Conservation (phyloP, 257 asterid species). For the Handroanthus guayacan region DNA sequence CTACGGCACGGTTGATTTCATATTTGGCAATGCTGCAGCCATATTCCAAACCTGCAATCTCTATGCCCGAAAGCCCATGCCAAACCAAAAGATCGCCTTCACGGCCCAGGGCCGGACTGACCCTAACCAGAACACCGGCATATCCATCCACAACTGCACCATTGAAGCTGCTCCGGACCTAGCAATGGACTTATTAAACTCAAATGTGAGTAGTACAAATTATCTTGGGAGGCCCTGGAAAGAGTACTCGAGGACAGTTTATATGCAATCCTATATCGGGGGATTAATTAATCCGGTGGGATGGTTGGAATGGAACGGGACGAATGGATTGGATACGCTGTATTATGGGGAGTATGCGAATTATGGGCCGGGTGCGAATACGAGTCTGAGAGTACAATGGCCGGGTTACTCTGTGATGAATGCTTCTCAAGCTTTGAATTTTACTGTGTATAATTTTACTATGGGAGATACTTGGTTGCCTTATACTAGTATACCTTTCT, state of each 20-base stretch:
- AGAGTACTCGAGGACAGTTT: constrained; percentile 59
- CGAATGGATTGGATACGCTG: constrained; percentile 53
- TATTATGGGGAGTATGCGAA: constrained; percentile 67
- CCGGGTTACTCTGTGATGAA: constrained; percentile 51
- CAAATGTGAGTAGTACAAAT: neutral
- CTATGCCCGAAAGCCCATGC: constrained; percentile 13
- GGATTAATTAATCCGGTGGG: constrained; percentile 49
- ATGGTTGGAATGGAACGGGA: constrained; percentile 65
- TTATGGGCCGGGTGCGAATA: constrained; percentile 59
- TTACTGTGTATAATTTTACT: constrained; percentile 52
- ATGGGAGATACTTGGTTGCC: constrained; percentile 63
- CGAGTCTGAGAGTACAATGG: constrained; percentile 59
- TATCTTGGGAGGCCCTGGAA: constrained; percentile 81
- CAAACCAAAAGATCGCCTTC: constrained; percentile 31
- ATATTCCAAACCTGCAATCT: constrained; percentile 39
- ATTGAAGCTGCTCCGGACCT: neutral
- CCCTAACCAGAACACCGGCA: constrained; percentile 41
- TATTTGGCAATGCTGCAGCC: constrained; percentile 38
- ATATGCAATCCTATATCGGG: constrained; percentile 56
- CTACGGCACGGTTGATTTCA: constrained; percentile 34
- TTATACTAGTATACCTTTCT: constrained; percentile 53
- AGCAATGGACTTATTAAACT: neutral
- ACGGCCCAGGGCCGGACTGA: constrained; percentile 43
- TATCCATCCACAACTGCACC: constrained; percentile 39
- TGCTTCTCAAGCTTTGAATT: constrained; percentile 55